These are phyloP conservation scores for Spizellomyces punctatus DNA, from an alignment of 192 early-diverging fungal species.

Conservation along the genomic window DNA sequence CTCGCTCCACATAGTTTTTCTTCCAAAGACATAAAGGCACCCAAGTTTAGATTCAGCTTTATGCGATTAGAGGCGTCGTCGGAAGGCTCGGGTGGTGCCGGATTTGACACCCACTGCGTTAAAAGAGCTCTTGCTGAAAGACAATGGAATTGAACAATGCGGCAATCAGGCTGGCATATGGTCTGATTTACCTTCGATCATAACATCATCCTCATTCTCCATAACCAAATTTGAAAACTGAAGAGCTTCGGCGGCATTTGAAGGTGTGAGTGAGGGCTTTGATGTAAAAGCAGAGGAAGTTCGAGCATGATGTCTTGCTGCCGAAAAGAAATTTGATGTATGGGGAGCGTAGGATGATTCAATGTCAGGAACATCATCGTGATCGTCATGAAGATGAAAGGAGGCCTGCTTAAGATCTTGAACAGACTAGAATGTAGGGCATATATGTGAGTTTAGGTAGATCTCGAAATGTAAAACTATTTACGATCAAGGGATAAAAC, in stretches of 20 bases:
- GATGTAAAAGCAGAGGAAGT: no score
- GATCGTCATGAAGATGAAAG: no score
- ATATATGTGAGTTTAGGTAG: no score
- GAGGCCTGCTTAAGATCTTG: no score
- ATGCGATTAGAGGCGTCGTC: background rate
- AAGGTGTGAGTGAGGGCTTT: background rate
- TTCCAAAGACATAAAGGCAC: background rate
- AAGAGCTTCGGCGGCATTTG: slow-evolving; percentile 21
- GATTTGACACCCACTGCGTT: slow-evolving; percentile 11
- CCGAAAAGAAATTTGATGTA: no score
- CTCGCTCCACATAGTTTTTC: background rate
- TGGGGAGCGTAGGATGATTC: no score
- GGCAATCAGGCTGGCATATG: background rate
- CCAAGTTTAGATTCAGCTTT: background rate
- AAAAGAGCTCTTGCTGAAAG: slow-evolving; percentile 20
- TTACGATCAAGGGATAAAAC: no score
- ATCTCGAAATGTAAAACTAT: no score
- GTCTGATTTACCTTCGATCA: slow-evolving; percentile 23
- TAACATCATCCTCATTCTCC: slow-evolving; percentile 23
- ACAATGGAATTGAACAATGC: background rate
- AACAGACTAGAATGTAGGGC: no score
- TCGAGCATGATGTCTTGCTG: no score
- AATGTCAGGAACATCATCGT: no score
- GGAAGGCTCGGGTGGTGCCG: background rate
- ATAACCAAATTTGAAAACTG: slow-evolving; percentile 21